Evolutionary conservation across 1,139 yeast species (phyloP), one percentile per base, ranked within the genome.

Genomic region (Suhomyces coccinellae): DNA sequence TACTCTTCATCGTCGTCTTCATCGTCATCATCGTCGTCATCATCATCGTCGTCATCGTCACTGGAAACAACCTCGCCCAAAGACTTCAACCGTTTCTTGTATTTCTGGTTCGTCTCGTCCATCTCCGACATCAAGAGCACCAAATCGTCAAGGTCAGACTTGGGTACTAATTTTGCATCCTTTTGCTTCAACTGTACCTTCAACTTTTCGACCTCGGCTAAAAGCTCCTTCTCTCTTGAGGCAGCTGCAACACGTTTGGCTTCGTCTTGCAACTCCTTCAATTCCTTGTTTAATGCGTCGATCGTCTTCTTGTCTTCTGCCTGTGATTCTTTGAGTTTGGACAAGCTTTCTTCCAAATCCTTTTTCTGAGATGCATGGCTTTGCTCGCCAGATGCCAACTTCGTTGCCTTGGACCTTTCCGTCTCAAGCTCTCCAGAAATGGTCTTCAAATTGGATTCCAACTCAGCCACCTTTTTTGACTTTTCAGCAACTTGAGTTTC

Each of bases 81-180:
- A 0, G 62, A 67, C 47, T 69, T 71, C 29, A 85, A 69, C 49
- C 71, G 74, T 13, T 62, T 58, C 54, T 84, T 85, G 61, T 87
- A 87, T 53, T 72, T 73, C 30, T 75, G 73, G 48, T 79, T 83
- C 49, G 78, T 78, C 41, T 87, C 93, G 52, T 87, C 95, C 58
- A 87, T 67, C 37, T 87, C 95, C 12, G 85, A 75, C 65, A 89
- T 79, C 35, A 88, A 67, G 35, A 87, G 67, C 83, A 88, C 79
- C 50, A 88, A 65, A 47, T 87, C 96, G 57, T 89, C 96, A 12
- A 85, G 61, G 40, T 87, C 95, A 2, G 79, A 61, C 53, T 74
- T 80, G 0, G 84, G 79, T 13, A 81, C 85, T 56, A 53, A 49
- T 14, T 56, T 53, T 6, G 40, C 45, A 9, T 40, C 35, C 32